phyloP scores from a whole-genome alignment of 345 rosid species.

The Cardamine chenopodiifolia region DNA sequence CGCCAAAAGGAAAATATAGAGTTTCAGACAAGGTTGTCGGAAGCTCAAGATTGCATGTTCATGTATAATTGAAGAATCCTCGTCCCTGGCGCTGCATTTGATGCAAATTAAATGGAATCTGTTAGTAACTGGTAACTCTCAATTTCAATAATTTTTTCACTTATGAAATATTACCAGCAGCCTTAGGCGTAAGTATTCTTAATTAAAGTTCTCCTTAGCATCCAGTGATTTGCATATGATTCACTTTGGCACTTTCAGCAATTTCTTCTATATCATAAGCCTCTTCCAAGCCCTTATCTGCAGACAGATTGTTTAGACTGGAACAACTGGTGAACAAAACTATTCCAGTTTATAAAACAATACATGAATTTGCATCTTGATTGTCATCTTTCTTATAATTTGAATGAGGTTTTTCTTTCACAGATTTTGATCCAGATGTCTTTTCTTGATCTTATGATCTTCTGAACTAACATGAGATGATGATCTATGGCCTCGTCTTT shows the following conservation, averaged over 20 bases:
- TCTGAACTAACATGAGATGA: slow-evolving; percentile 49
- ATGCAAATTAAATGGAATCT: slow-evolving; percentile 7
- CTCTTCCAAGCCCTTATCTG: slow-evolving; percentile 21
- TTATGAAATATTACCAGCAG: slow-evolving; percentile 22
- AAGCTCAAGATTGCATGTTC: slow-evolving; percentile 14
- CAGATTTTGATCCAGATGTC: slow-evolving; percentile 53
- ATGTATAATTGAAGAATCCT: not conserved
- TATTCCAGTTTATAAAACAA: not conserved
- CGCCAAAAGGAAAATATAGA: slow-evolving; percentile 1
- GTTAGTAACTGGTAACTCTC: not conserved
- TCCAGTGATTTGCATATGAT: not conserved
- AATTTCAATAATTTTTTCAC: not conserved
- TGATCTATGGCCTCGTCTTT: slow-evolving; percentile 44
- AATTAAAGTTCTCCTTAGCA: slow-evolving; percentile 13
- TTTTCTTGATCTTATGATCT: slow-evolving; percentile 47
- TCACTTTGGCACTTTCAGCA: slow-evolving; percentile 15
- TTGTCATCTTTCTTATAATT: slow-evolving; percentile 33
- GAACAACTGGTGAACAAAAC: not conserved
- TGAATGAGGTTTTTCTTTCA: slow-evolving; percentile 40
- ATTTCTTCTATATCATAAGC: not conserved
- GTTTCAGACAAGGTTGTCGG: not conserved
- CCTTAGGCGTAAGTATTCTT: not conserved
- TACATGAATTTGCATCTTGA: slow-evolving; percentile 35
- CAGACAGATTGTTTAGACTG: slow-evolving; percentile 12
- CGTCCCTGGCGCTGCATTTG: not conserved